Percentiles rank a stretch among this genome's conserved stretches.
phyloP scores from a whole-genome alignment of 352 stramenopile genomes.

The Pythium volutum region DNA sequence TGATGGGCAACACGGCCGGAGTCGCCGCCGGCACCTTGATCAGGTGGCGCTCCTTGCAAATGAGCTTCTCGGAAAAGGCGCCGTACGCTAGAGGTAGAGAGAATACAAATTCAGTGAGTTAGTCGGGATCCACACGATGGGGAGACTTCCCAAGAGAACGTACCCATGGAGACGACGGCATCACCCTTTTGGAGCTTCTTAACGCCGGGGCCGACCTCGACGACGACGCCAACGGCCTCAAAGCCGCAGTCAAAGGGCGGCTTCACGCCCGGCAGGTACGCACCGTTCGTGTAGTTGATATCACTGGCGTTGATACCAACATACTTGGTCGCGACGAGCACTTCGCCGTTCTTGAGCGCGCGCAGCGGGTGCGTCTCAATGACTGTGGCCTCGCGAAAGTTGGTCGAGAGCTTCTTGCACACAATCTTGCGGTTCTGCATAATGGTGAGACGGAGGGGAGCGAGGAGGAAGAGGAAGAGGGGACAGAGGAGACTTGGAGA shows the following conservation, averaged over 20 bases:
- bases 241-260: slow-evolving; percentile 56
- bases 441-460: background rate
- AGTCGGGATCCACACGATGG: background rate
- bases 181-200: slow-evolving; percentile 44
- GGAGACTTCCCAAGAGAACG: slow-evolving; percentile 4
- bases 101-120: background rate
- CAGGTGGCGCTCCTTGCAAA: slow-evolving; percentile 29
- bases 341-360: slow-evolving; percentile 39
- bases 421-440: slow-evolving; percentile 78
- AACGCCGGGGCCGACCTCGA: slow-evolving; percentile 29
- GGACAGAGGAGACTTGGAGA: slow-evolving; percentile 1
- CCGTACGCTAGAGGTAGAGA: slow-evolving; percentile 27
- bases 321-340: slow-evolving; percentile 46
- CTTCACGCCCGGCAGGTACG: slow-evolving; percentile 42
- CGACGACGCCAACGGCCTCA: slow-evolving; percentile 40
- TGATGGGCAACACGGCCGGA: slow-evolving; percentile 37
- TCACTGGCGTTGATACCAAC: slow-evolving; percentile 46
- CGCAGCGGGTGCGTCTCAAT: slow-evolving; percentile 52
- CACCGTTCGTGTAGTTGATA: slow-evolving; percentile 61
- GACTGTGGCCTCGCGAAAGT: slow-evolving; percentile 72
- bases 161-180: slow-evolving; percentile 40
- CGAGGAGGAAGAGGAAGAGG: background rate
- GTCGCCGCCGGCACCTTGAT: slow-evolving; percentile 25
- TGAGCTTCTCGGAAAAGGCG: slow-evolving; percentile 38
- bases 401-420: slow-evolving; percentile 74